Conservation (phyloP, 2,329 filamentous ascomycete species). For the Cercospora beticola region DNA sequence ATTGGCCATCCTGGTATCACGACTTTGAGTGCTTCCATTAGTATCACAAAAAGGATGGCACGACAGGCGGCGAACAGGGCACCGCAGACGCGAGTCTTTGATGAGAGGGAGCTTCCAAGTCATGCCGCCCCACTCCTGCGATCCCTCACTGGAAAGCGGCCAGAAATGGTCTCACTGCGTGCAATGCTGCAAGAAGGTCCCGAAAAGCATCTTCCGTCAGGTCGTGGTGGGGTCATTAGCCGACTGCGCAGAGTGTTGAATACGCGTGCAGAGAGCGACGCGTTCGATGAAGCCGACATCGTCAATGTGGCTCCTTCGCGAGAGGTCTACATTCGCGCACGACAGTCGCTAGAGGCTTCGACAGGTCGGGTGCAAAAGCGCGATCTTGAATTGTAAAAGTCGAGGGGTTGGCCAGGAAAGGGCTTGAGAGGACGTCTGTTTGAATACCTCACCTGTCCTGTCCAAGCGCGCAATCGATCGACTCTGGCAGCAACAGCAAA, state of each 20-base stretch:
- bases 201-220: background rate
- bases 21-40: background rate
- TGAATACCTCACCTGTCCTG: background rate
- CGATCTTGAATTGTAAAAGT: background rate
- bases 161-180: slow-evolving; percentile 5
- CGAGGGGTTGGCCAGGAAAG: background rate
- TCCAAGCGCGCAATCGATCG: background rate
- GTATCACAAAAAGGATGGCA: slow-evolving; percentile 5
- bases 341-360: background rate
- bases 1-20: background rate
- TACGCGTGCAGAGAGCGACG: background rate
- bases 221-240: background rate
- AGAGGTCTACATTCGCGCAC: background rate
- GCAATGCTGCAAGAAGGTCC: background rate
- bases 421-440: background rate
- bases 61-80: background rate
- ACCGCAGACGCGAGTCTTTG: background rate
- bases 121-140: background rate
- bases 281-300: background rate
- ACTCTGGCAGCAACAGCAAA: background rate
- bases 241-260: background rate
- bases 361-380: background rate
- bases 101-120: background rate
- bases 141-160: background rate
- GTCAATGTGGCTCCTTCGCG: background rate